Evolutionary conservation across 257 asterid species (phyloP).

Genomic region (Solanum chiquidenum): DNA sequence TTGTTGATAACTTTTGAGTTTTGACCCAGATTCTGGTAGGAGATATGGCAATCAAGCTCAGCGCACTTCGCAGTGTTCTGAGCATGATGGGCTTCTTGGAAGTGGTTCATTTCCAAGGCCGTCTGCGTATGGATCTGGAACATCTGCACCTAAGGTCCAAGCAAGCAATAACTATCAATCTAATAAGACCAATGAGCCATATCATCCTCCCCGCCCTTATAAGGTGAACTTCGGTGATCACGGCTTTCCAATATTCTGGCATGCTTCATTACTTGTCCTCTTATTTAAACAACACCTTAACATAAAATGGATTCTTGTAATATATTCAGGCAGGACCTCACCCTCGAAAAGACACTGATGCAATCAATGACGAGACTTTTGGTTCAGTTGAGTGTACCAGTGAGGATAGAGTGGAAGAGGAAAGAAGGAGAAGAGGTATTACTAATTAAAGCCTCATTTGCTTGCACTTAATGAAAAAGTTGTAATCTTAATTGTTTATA

Average conservation of each 20-base stretch:
- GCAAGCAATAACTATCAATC: slow-evolving; percentile 51
- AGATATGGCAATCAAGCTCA: slow-evolving; percentile 46
- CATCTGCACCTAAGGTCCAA: slow-evolving; percentile 43
- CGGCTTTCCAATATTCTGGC: background rate
- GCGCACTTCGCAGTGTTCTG: slow-evolving; percentile 70
- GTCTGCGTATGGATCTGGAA: slow-evolving; percentile 56
- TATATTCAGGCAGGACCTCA: slow-evolving; percentile 61
- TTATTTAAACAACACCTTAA: background rate
- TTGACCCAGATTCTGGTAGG: slow-evolving; percentile 59
- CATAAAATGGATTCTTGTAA: background rate
- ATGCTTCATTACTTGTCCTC: background rate
- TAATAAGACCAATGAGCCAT: slow-evolving; percentile 65
- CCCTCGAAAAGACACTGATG: slow-evolving; percentile 53
- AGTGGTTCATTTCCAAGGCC: slow-evolving; percentile 93
- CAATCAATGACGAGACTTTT: slow-evolving; percentile 79
- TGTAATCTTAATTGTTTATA: background rate
- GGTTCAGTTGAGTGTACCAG: slow-evolving; percentile 63
- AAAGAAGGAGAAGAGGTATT: slow-evolving; percentile 86
- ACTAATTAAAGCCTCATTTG: background rate
- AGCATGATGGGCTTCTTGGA: slow-evolving; percentile 97
- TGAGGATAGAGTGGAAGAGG: slow-evolving; percentile 87
- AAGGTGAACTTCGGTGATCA: slow-evolving; percentile 38
- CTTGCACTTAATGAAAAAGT: background rate
- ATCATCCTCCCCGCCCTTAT: slow-evolving; percentile 97
- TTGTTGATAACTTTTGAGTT: background rate